Evolutionary conservation across 768 basidiomycete genomes (phyloP).

Genomic region (Termitomyces eurrhizus): DNA sequence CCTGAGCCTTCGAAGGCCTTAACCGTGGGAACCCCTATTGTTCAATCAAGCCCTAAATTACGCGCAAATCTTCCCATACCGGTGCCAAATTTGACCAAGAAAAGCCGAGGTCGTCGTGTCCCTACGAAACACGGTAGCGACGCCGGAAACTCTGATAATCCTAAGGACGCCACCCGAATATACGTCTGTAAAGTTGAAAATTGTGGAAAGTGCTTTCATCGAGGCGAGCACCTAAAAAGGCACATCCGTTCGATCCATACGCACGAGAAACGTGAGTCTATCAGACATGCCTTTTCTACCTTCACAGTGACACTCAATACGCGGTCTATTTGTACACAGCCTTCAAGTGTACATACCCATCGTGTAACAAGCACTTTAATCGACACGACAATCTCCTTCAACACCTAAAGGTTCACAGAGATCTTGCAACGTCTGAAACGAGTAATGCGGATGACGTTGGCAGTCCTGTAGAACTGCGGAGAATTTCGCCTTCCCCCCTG

Average conservation of each 20-base stretch:
- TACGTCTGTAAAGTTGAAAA: slow-evolving; percentile 66
- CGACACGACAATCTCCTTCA: slow-evolving; percentile 79
- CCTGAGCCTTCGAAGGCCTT: slow-evolving; percentile 11
- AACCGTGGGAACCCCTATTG: slow-evolving; percentile 13
- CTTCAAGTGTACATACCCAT: slow-evolving; percentile 63
- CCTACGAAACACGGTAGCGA: slow-evolving; percentile 41
- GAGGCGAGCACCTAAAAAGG: slow-evolving; percentile 79
- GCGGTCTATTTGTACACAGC: slow-evolving; percentile 38
- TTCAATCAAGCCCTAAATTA: slow-evolving; percentile 43
- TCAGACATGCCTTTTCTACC: slow-evolving; percentile 13
- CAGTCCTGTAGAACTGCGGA: slow-evolving; percentile 11
- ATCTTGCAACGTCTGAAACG: slow-evolving; percentile 18
- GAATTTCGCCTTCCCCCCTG: slow-evolving; percentile 11
- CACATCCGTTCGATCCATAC: slow-evolving; percentile 82
- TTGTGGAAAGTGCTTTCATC: slow-evolving; percentile 78
- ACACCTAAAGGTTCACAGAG: slow-evolving; percentile 69
- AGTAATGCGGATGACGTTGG: slow-evolving; percentile 11
- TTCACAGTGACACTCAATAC: slow-evolving; percentile 14
- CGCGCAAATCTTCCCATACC: slow-evolving; percentile 61
- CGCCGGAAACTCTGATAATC: slow-evolving; percentile 9
- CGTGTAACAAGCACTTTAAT: slow-evolving; percentile 72
- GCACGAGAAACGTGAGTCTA: slow-evolving; percentile 69
- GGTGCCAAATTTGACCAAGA: slow-evolving; percentile 76
- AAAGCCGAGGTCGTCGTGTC: slow-evolving; percentile 73
- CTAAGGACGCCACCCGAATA: slow-evolving; percentile 25